Evolutionary conservation across 169 alveolate genomes (phyloP), one percentile per base, ranked within the genome.

Genomic region (Cystoisospora suis): DNA sequence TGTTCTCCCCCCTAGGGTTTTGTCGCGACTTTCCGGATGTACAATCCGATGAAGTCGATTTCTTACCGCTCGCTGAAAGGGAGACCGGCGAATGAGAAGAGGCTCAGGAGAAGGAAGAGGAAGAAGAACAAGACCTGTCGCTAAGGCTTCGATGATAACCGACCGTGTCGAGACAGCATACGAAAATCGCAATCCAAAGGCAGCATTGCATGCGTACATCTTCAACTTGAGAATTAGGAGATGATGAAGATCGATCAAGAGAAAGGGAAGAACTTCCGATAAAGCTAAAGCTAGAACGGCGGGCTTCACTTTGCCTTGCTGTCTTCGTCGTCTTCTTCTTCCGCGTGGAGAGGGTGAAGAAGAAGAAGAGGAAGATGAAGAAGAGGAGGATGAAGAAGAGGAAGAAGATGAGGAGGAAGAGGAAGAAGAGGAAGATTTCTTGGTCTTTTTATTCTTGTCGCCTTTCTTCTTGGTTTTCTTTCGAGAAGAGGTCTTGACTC

Each of bases 241-340:
- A 36, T 65, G 77, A 44, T 65, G 77, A 15, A 65, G 40, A 44
- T 65, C 77, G 27, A 65, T 44, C 23, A 65, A 44, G 36, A 65
- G 77, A n/a, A 65, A 65, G n/a, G 77, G 77, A 36, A 65, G 77
- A 15, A 44, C 77, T 20, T 65, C 77, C 36, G 77, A 65, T 23
- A 65, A 20, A 15, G n/a, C n/a, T 1, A 15, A n/a, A 9, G 77
- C 38, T 36, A 65, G 77, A 15, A n/a, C n/a, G n/a, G n/a, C n/a
- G n/a, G n/a, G n/a, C n/a, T n/a, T n/a, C n/a, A n/a, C n/a, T n/a
- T n/a, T n/a, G n/a, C n/a, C n/a, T n/a, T n/a, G 77, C 77, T 17
- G 40, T n/a, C 23, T 65, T 44, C 20, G 77, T 23, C 38, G 77
- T 12, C 44, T 65, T 36, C 42, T 7, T 20, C 42, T 65, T 65